Conservation (phyloP, 2,329 filamentous ascomycete genomes). For the Knufia petricola region DNA sequence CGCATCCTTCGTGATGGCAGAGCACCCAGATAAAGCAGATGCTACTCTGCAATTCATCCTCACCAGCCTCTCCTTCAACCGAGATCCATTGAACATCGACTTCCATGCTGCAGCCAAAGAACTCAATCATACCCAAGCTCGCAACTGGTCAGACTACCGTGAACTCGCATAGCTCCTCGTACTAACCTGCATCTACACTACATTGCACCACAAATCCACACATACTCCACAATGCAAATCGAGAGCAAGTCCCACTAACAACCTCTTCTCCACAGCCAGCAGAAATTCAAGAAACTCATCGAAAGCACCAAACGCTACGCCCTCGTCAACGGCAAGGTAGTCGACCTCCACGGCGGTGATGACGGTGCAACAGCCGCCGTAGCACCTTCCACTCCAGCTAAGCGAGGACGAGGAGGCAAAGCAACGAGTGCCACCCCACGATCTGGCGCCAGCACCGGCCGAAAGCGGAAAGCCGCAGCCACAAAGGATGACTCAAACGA, state of each 20-base stretch:
- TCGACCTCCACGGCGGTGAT: conserved; percentile 11
- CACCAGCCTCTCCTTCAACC: background rate
- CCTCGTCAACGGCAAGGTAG: conserved; percentile 2
- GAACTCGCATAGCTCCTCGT: background rate
- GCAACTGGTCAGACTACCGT: conserved; percentile 8
- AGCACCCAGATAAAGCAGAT: conserved; percentile 1
- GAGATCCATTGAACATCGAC: conserved; percentile 5
- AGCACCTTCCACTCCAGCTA: conserved; percentile 1
- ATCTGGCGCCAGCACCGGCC: background rate
- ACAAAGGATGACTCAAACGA: conserved; percentile 4
- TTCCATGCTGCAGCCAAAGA: conserved; percentile 1
- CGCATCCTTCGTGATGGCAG: background rate
- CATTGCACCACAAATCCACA: background rate
- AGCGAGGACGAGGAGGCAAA: conserved; percentile 4
- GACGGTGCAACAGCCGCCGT: background rate
- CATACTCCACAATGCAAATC: background rate
- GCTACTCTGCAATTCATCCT: conserved; percentile 5
- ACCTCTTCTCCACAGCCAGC: background rate
- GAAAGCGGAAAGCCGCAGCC: conserved; percentile 8
- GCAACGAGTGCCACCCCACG: conserved; percentile 2
- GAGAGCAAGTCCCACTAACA: background rate
- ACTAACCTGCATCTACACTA: background rate
- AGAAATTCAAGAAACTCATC: conserved; percentile 11
- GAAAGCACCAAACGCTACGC: conserved; percentile 5
- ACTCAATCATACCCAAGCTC: background rate